Evolutionary conservation across 1,284 basidiomycete species (phyloP).

Genomic region (Tausonia pullulans): DNA sequence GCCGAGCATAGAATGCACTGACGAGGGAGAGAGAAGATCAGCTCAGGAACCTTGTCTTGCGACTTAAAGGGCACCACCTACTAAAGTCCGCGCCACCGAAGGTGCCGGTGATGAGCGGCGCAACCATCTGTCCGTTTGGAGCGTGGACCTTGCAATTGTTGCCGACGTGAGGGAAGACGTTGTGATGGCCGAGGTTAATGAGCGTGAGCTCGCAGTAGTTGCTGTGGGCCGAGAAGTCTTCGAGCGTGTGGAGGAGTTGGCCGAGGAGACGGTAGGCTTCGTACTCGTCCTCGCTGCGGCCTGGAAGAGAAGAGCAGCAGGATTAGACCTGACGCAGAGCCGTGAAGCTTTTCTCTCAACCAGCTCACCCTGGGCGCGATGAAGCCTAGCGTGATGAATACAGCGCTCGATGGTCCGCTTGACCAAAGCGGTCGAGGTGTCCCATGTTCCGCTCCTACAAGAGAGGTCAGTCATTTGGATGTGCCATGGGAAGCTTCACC

Average conservation of each 20-base stretch:
- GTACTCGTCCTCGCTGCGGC: conserved; percentile 61
- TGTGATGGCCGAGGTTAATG: conserved; percentile 55
- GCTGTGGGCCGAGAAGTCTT: conserved; percentile 81
- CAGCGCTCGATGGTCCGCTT: conserved; percentile 63
- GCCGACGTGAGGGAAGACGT: conserved; percentile 86
- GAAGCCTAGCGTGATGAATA: conserved; percentile 42
- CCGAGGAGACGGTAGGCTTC: conserved; percentile 72
- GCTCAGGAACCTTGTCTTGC: background rate
- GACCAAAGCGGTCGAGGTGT: conserved; percentile 75
- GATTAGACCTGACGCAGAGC: conserved; percentile 33
- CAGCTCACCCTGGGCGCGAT: background rate
- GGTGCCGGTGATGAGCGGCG: conserved; percentile 77
- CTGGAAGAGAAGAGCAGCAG: conserved; percentile 18
- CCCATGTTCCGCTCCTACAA: conserved; percentile 49
- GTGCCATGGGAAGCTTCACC: too few relatives aligned
- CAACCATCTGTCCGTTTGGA: conserved; percentile 61
- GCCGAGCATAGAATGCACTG: conserved; percentile 30
- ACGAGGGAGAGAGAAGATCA: too few relatives aligned
- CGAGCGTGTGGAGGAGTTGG: conserved; percentile 41
- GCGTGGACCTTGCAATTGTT: conserved; percentile 65
- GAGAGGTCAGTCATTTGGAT: too few relatives aligned
- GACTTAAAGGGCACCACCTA: background rate
- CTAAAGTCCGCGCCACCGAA: conserved; percentile 76
- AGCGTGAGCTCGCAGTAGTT: conserved; percentile 70
- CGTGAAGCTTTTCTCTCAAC: conserved; percentile 25